Conservation (phyloP, 441 rosid genomes). For the Lepidium campestre region DNA sequence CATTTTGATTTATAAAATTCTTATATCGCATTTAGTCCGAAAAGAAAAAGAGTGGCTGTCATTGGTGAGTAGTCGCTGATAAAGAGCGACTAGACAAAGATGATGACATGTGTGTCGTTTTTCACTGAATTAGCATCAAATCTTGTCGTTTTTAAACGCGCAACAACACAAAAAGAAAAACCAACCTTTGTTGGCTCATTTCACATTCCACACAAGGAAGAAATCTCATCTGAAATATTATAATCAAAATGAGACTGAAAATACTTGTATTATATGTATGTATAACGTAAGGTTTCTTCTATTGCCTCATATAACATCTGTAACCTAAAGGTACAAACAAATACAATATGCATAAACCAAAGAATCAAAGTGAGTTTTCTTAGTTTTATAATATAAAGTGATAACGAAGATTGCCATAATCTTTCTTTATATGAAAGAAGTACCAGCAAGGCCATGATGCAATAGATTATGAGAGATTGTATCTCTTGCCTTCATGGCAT, state of each 20-base stretch:
- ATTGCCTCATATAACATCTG: conserved; percentile 14
- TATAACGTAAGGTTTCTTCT: conserved; percentile 12
- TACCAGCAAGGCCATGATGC: conserved; percentile 79
- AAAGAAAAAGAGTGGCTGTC: conserved; percentile 8
- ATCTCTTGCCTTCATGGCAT: conserved; percentile 61
- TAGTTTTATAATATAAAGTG: not conserved
- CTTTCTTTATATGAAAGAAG: conserved; percentile 44
- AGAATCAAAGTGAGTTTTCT: conserved; percentile 22
- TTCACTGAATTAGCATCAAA: not conserved
- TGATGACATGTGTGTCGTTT: not conserved
- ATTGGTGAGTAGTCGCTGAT: conserved; percentile 10
- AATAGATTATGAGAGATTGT: conserved; percentile 60
- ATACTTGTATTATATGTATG: not conserved
- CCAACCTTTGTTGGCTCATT: not conserved
- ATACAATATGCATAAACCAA: conserved; percentile 30
- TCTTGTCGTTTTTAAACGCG: not conserved
- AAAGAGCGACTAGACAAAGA: conserved; percentile 9
- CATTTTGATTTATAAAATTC: too few species aligned
- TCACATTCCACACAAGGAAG: not conserved
- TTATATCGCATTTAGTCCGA: too few species aligned
- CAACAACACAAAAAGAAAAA: not conserved
- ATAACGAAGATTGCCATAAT: conserved; percentile 4
- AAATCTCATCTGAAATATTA: not conserved
- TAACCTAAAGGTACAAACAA: conserved; percentile 17
- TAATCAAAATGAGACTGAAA: not conserved